Evolutionary conservation across 257 asterid species (phyloP), one percentile per base, ranked within the genome.

Genomic region (Gardenia jasminoides): DNA sequence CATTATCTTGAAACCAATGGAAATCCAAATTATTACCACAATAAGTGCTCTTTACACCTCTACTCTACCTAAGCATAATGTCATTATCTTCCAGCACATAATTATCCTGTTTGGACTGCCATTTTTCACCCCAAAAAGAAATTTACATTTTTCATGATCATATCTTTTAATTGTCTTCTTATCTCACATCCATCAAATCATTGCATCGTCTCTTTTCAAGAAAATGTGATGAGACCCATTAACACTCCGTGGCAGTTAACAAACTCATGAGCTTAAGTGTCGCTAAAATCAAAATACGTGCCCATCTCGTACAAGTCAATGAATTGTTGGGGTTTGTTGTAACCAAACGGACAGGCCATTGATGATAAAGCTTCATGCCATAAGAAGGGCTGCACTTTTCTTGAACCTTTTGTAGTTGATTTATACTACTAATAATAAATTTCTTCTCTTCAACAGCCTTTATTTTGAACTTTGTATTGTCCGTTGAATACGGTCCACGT

Each of bases 281-380:
- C 44, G 24, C 16, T 59, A 12, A 59, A 43, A 33, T 47, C 2
- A 20, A n/a, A n/a, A 52, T 77, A 41, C 67, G 72, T 78, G 75
- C 80, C 33, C 28, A 24, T 22, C 78, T 69, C 69, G 76, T 59
- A 80, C 78, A 22, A 79, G 86, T 79, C 72, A 79, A 79, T 10
- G 65, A 79, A 54, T n/a, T 65, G 83, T 76, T 83, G 82, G 72
- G n/a, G 82, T 83, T 80, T 72, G 84, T 80, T 80, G 84, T 58
- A 76, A 80, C 86, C 58, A 83, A 80, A 41, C 22, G 44, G 67
- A 7, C 41, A n/a, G 47, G 76, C 9, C 80, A 76, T 31, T 65
- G 73, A 65, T 56, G 72, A 65, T 44, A 76, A 10, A 64, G 62
- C 31, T 64, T 26, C 72, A 59, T 75, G 36, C 66, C 43, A 73